These are phyloP conservation scores for Primulina huaijiensis DNA, from an alignment of 257 asterid genomes.

Conservation along the genomic window DNA sequence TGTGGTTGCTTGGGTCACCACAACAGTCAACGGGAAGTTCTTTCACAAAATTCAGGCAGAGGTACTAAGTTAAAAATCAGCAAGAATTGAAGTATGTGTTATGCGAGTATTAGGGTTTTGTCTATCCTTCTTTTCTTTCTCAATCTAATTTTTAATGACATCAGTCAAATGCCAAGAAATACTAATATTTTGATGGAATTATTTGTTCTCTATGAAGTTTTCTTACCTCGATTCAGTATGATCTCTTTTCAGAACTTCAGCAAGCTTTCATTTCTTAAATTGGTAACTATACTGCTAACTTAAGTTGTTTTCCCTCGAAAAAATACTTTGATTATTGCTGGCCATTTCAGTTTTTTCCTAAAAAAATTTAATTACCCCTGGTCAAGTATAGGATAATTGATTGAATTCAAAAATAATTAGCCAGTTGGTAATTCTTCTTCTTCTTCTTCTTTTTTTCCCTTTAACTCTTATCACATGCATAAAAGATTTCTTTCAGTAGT, in stretches of 20 bases:
- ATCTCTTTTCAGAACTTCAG: not conserved
- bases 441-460: no score
- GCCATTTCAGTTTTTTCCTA: no score
- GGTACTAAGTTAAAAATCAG: constrained; percentile 30
- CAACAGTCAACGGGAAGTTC: constrained; percentile 32
- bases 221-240: no score
- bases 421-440: no score
- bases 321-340: not conserved
- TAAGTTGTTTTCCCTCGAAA: not conserved
- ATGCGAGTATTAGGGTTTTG: constrained; percentile 7
- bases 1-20: constrained; percentile 37
- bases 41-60: constrained; percentile 39
- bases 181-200: not conserved
- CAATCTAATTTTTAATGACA: not conserved
- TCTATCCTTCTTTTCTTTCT: not conserved
- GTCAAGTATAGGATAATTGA: no score
- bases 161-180: not conserved
- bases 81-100: no score
- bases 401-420: no score
- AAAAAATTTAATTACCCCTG: no score
- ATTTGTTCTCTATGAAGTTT: not conserved
- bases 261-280: not conserved
- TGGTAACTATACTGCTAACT: not conserved
- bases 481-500: no score
- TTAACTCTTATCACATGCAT: no score